Base-by-base conservation (phyloP, 371 early-diverging fungal species). In the Mortierella sp. region DNA sequence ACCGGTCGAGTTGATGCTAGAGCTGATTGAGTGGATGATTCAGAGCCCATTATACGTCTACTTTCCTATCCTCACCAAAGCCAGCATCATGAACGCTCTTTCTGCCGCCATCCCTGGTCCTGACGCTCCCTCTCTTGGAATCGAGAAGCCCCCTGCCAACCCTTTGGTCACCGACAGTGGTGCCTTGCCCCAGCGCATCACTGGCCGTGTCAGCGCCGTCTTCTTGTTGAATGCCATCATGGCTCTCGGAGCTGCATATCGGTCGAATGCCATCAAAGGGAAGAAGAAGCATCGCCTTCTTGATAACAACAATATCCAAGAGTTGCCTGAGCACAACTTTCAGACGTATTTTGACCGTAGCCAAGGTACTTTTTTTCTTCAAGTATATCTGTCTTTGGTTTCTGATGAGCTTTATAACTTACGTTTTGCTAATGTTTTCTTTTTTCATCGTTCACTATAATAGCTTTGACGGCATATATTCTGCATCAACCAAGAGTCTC, bases 171-270 rank as follows among this genome's bases (percentile, higher is more conserved):
- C n/a, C 2, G 75, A 82, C 3, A 71, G 43, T 10, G 41, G 55
- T 10, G 32, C 65, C 3, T 58, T 82, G 38, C 87, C 87, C 3
- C 78, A 82, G 16, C 77, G 82, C 12, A 82, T 86, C 41, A 77
- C 87, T 18, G 87, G 87, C 6, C 82, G 82, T 18, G 87, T 86
- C 10, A 86, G 87, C 29, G 87, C 87, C 21, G 71, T 86, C 0
- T 82, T 86, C 56, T 44, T 86, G 27, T 73, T 86, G 32, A 86
- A 86, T 71, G 87, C 87, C 29, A 86, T 86, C 60, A 79, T 86
- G 80, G 87, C 87, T 21, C 73, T 86, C 43, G 87, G 87, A 14
- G 87, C 87, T 4, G 83, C 87, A 10, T 86, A 86, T 63, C 80
- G 87, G 8, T 74, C 87, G 35, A 80, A 82, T n/a, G 82, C 87